A percentile compares a stretch with the other conserved stretches of the same genome.
Evolutionary conservation across 2,329 filamentous ascomycete genomes (phyloP).

Genomic region (Lachnellula arida): DNA sequence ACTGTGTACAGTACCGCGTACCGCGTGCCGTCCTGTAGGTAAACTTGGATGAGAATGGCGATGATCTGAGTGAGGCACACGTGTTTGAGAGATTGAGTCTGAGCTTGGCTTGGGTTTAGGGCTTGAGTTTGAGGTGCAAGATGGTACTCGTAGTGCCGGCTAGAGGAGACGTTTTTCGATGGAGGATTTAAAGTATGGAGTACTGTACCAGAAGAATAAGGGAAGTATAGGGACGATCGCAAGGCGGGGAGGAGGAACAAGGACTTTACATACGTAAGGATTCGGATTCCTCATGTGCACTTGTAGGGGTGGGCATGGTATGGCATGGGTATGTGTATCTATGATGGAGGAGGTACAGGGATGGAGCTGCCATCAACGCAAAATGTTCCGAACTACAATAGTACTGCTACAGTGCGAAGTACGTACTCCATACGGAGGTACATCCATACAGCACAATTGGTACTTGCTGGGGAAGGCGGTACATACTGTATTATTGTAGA

Average conservation of each 20-base stretch:
- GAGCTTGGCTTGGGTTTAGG: not conserved
- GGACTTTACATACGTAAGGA: constrained; percentile 18
- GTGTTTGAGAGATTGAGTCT: constrained; percentile 9
- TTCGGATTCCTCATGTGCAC: constrained; percentile 10
- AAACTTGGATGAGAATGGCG: constrained; percentile 8
- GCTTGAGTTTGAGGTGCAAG: not conserved
- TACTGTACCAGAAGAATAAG: constrained; percentile 8
- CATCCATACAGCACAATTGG: not conserved
- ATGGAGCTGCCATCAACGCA: not conserved
- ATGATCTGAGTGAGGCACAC: constrained; percentile 18
- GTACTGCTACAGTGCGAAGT: not conserved
- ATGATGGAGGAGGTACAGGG: constrained; percentile 16
- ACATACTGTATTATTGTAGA: too few relatives aligned
- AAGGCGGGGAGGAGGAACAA: constrained; percentile 9
- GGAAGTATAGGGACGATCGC: constrained; percentile 25
- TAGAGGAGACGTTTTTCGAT: not conserved
- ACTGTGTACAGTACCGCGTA: constrained; percentile 10
- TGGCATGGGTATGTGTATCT: constrained; percentile 12
- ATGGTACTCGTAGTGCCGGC: constrained; percentile 1
- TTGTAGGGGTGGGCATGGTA: not conserved
- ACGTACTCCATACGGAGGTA: too few relatives aligned
- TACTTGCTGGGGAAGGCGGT: too few relatives aligned
- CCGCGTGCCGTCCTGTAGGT: not conserved
- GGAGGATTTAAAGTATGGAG: constrained; percentile 7
- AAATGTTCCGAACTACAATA: not conserved